Base-by-base conservation (phyloP, 163 green algal genomes). In the Prototheca cutis region DNA sequence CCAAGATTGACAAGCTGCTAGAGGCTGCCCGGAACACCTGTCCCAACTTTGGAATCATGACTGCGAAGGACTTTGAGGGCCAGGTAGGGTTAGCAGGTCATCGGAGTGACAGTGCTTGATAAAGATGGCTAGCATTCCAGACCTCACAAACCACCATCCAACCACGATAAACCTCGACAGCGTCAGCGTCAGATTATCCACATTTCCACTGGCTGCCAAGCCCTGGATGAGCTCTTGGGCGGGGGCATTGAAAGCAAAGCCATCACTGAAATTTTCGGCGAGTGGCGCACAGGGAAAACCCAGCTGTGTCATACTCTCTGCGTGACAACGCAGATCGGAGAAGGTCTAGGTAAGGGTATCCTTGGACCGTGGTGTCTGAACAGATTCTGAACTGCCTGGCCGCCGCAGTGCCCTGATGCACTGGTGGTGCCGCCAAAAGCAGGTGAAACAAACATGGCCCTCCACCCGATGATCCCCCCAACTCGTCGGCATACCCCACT, bases 1-100 rank as follows among this genome's bases (percentile, higher is more conserved):
- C 86, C 71, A 95, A 95, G 72, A 79, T 91, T 15, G 84, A 95
- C 19, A 97, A 97, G 76, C 82, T 95, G 72, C 29, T 90, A 45
- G 87, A 95, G 33, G 79, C 80, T 42, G 84, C 84, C 1, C 75
- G 61, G 39, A 88, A 92, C 75, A 28, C 90, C 13, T 70, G 62
- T 49, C 55, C 64, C 4, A 59, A 61, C 33, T 60, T 65, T 51
- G 64, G 67, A 53, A 91, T 87, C 73, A 73, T 75, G 31, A 84
- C 73, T 21, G 87, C 75, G 13, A 71, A 62, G 23, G 73, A 86
- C 48, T 70, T 72, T 23, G 70, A 80, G 61, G 60, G 67, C 7
- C 66, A 76, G 64, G 73, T 70, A 45, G 36, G 36, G 13, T 45
- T 45, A 10, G 13, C n/a, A n/a, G n/a, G n/a, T n/a, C n/a, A n/a